Evolutionary conservation across 2,329 filamentous ascomycete genomes (phyloP).

Genomic region (Penicillium sp.): DNA sequence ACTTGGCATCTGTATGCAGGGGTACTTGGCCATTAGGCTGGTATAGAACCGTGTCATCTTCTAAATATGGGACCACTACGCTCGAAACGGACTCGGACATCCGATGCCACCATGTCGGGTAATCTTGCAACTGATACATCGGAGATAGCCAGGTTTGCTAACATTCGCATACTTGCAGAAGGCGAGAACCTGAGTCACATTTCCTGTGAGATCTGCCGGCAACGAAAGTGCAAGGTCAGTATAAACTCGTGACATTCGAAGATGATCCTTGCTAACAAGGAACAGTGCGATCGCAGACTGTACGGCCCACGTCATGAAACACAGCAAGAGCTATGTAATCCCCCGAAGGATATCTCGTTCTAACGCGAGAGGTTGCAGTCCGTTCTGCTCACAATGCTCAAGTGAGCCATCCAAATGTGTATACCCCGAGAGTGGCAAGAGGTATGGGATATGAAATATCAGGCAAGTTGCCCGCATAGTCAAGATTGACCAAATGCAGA

Average conservation of each 20-base stretch:
- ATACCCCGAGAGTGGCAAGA: constrained; percentile 24
- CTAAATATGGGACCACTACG: constrained; percentile 7
- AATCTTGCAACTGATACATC: constrained; percentile 3
- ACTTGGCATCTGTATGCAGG: no score
- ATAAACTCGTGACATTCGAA: neutral
- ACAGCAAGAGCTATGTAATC: neutral
- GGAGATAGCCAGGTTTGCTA: neutral
- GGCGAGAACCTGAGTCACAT: constrained; percentile 14
- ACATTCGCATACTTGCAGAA: constrained; percentile 5
- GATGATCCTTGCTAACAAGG: constrained; percentile 8
- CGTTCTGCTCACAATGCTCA: constrained; percentile 21
- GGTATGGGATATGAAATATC: constrained; percentile 6
- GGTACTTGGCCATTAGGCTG: no score
- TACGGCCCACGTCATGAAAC: constrained; percentile 10
- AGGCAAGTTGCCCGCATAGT: constrained; percentile 2
- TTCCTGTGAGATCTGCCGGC: constrained; percentile 23
- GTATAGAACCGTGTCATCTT: no score
- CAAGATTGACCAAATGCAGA: constrained; percentile 8
- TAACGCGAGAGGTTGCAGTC: constrained; percentile 8
- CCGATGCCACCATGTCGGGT: constrained; percentile 9
- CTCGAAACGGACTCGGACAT: constrained; percentile 9
- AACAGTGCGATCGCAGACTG: constrained; percentile 24
- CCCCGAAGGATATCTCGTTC: neutral
- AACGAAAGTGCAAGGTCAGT: constrained; percentile 25
- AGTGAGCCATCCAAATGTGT: constrained; percentile 18